Percentiles rank a stretch among this genome's conserved stretches.
phyloP scores from a whole-genome alignment of 768 basidiomycete species.

The Vishniacozyma victoriae region DNA sequence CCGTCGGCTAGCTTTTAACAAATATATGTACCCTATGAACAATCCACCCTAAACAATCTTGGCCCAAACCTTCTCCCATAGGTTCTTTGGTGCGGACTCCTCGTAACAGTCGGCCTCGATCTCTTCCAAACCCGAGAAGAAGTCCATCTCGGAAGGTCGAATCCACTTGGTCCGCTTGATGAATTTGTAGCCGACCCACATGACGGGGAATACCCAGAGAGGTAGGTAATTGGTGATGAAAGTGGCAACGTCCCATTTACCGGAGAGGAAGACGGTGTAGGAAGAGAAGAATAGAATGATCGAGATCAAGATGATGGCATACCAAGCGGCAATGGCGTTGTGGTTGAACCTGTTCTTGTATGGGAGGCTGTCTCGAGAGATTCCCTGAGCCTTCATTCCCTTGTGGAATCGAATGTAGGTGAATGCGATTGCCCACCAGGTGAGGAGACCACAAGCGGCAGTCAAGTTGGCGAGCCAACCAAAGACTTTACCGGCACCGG shows the following conservation, averaged over 20 bases:
- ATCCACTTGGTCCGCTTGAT: conserved; percentile 53
- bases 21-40: too few species aligned
- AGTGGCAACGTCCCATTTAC: conserved; percentile 55
- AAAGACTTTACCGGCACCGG: conserved; percentile 68
- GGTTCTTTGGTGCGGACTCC: conserved; percentile 66
- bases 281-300: conserved; percentile 46
- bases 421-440: conserved; percentile 72
- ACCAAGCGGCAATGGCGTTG: conserved; percentile 43
- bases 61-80: conserved; percentile 64
- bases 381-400: conserved; percentile 75
- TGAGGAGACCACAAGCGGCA: conserved; percentile 55
- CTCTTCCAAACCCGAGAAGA: conserved; percentile 62
- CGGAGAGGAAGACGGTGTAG: conserved; percentile 53
- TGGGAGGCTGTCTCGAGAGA: conserved; percentile 65
- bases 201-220: conserved; percentile 55
- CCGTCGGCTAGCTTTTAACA: too few species aligned
- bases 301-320: conserved; percentile 42
- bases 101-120: conserved; percentile 59
- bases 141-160: conserved; percentile 71
- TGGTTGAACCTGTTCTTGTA: conserved; percentile 60
- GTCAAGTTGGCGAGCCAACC: conserved; percentile 70
- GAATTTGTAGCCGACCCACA: conserved; percentile 61
- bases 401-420: conserved; percentile 77
- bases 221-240: conserved; percentile 77
- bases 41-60: conserved; percentile 60